Base-by-base conservation (phyloP, 768 basidiomycete species). In the Boletus rubescentipes region DNA sequence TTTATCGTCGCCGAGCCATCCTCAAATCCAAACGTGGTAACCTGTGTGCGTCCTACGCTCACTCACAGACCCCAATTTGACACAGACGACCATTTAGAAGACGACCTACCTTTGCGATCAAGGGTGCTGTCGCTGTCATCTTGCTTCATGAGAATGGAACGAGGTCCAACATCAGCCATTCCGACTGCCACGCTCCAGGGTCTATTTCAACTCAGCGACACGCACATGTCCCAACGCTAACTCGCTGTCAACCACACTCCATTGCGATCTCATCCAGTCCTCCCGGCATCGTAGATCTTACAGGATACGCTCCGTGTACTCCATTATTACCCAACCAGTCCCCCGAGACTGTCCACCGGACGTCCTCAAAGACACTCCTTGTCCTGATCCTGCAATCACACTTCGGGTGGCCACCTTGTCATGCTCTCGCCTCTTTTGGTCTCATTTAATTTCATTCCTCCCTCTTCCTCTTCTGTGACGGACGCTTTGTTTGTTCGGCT, bases 381-480 rank as follows among this genome's bases (percentile, higher is more conserved):
- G 57, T 64, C 52, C 54, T 43, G 56, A 47, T 52, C 60, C n/a
- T 67, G 42, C 45, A 48, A 30, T 63, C 66, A 67, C 66, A 59
- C 54, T 66, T 64, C 60, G 55, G 63, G 61, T 63, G 61, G 53
- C n/a, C 58, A 53, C 46, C 51, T 46, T 54, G 58, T 66, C 64
- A 49, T 46, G 41, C 57, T 55, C 48, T 60, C 59, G 6, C 61
- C 64, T 58, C 55, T 68, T 68, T 67, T 60, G 55, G 60, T 59
- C 35, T 61, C 66, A 61, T 61, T 67, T 67, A 57, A 67, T 68
- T 68, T 67, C 55, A 49, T 57, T 32, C 54, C n/a, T 50, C 55
- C 54, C 41, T 51, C 58, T 66, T 60, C 64, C 50, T 35, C 66
- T 68, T 68, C 67, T 68, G 67, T 68, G 67, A 67, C 59, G 57